These are phyloP conservation scores for Talaromyces piceae DNA, from an alignment of 2,329 filamentous ascomycete species.

Conservation along the genomic window DNA sequence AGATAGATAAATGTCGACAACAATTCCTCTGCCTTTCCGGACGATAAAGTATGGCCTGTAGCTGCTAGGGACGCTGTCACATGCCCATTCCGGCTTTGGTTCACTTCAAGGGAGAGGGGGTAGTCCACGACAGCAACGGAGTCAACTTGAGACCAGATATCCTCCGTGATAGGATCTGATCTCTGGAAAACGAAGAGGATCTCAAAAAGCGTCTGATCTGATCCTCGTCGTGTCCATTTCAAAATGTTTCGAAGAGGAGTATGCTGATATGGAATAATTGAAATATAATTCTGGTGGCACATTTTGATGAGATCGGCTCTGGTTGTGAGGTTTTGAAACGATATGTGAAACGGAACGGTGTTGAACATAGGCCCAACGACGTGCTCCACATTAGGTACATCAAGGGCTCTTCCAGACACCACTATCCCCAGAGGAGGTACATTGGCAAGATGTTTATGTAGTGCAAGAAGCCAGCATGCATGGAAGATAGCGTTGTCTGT, in stretches of 20 bases:
- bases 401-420: conserved; percentile 68
- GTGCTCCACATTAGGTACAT: conserved; percentile 54
- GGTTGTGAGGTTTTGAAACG: conserved; percentile 37
- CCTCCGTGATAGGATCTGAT: conserved; percentile 17
- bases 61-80: conserved; percentile 56
- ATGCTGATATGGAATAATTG: conserved; percentile 65
- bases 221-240: conserved; percentile 62
- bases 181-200: conserved; percentile 75
- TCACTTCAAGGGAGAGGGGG: conserved; percentile 68
- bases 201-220: conserved; percentile 61
- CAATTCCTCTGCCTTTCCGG: conserved; percentile 30
- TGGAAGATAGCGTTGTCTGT: conserved; percentile 75
- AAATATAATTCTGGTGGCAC: conserved; percentile 65
- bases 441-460: conserved; percentile 46
- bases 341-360: conserved; percentile 65
- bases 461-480: conserved; percentile 61
- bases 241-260: conserved; percentile 71
- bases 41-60: conserved; percentile 39
- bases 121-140: conserved; percentile 54
- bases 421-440: conserved; percentile 62
- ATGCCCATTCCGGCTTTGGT: conserved; percentile 41
- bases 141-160: conserved; percentile 50
- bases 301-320: conserved; percentile 55
- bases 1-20: conserved; percentile 37
- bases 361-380: conserved; percentile 85